phyloP scores from a whole-genome alignment of 495 filamentous ascomycete species.

The Penicillium odoratum region DNA sequence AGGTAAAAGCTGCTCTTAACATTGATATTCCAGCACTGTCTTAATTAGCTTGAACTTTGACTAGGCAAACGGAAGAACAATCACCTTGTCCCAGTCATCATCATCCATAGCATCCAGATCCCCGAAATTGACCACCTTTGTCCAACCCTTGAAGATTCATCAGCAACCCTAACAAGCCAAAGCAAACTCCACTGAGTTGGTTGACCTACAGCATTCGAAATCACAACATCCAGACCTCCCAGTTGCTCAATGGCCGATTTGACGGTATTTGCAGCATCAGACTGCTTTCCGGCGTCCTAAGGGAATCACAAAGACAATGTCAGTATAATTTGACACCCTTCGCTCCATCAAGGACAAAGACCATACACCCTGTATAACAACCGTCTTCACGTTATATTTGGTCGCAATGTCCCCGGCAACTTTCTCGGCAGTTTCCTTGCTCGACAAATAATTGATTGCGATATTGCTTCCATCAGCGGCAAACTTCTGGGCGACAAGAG shows the following conservation, averaged over 20 bases:
- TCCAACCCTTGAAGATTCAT: conserved; percentile 56
- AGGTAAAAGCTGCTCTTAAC: conserved; percentile 66
- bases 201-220: conserved; percentile 66
- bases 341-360: background rate
- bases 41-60: background rate
- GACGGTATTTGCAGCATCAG: conserved; percentile 55
- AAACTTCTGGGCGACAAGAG: conserved; percentile 61
- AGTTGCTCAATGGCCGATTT: conserved; percentile 55
- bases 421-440: conserved; percentile 52
- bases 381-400: conserved; percentile 54
- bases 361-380: conserved; percentile 61
- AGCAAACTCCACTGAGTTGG: conserved; percentile 1
- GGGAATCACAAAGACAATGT: background rate
- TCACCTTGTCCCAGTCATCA: conserved; percentile 71
- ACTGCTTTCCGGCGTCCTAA: conserved; percentile 59
- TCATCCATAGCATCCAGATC: conserved; percentile 63
- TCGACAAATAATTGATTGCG: conserved; percentile 68
- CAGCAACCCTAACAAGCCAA: background rate
- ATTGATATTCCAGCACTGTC: conserved; percentile 67
- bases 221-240: conserved; percentile 68
- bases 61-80: background rate
- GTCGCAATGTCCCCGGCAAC: conserved; percentile 52
- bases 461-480: conserved; percentile 66
- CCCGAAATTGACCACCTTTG: conserved; percentile 60
- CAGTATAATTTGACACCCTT: background rate